Evolutionary conservation across 371 early-diverging fungal genomes (phyloP).

Genomic region (Massospora cicadina): DNA sequence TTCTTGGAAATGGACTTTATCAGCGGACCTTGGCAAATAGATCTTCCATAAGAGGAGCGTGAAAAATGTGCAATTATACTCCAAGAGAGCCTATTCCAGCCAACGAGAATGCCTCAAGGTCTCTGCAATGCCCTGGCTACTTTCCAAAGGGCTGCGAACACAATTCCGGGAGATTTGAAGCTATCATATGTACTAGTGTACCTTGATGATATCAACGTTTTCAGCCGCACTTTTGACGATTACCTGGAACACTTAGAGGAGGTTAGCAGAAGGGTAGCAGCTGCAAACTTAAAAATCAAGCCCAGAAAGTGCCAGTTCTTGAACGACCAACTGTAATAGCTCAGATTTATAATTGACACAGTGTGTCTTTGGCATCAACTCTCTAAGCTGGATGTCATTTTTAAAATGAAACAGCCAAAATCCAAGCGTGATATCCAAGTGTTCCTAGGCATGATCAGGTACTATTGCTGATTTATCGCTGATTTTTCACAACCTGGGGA

Average conservation of each 20-base stretch:
- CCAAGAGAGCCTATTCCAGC: neutral
- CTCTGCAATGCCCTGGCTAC: neutral
- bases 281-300: neutral
- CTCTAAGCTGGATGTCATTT: neutral
- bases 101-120: neutral
- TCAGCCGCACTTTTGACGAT: neutral
- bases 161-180: neutral
- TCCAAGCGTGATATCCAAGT: neutral
- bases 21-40: neutral
- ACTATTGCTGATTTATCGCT: neutral
- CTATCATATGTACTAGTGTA: neutral
- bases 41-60: neutral
- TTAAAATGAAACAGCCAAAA: neutral
- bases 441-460: neutral
- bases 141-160: neutral
- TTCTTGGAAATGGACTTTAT: neutral
- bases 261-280: neutral
- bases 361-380: neutral
- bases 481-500: neutral
- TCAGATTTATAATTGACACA: neutral
- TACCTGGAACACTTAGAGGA: neutral
- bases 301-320: neutral
- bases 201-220: neutral
- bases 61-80: neutral
- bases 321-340: neutral